A percentile compares a stretch with the other conserved stretches of the same genome.
These are phyloP conservation scores for Tricholoma furcatifolium DNA, from an alignment of 768 basidiomycete genomes.

Conservation along the genomic window DNA sequence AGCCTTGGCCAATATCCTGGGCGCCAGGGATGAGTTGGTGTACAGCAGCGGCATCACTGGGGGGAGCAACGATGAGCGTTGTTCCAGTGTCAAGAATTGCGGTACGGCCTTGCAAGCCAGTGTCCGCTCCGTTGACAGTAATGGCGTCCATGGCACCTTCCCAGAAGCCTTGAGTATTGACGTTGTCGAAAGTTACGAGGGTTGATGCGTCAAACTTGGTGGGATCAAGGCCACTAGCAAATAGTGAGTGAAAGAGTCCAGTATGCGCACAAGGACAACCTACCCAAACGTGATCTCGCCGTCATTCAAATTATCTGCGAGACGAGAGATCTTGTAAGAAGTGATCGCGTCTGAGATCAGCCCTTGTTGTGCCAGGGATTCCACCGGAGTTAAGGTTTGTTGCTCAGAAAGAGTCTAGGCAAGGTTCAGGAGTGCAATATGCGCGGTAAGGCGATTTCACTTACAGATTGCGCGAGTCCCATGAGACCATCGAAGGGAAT, in stretches of 20 bases:
- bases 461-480: slow-evolving; percentile 72
- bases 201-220: slow-evolving; percentile 65
- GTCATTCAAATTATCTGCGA: slow-evolving; percentile 66
- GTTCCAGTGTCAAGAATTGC: slow-evolving; percentile 71
- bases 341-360: slow-evolving; percentile 64
- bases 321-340: slow-evolving; percentile 79
- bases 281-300: slow-evolving; percentile 82
- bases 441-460: slow-evolving; percentile 16
- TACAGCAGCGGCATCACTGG: slow-evolving; percentile 35
- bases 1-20: slow-evolving; percentile 41
- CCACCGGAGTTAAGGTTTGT: slow-evolving; percentile 63
- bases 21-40: slow-evolving; percentile 44
- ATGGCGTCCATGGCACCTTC: slow-evolving; percentile 62
- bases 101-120: slow-evolving; percentile 57
- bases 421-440: not conserved
- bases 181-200: slow-evolving; percentile 58
- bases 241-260: not conserved
- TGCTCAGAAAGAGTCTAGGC: slow-evolving; percentile 63
- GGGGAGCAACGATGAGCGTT: slow-evolving; percentile 49
- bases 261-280: not conserved
- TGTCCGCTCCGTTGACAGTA: slow-evolving; percentile 53
- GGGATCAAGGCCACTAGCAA: slow-evolving; percentile 53
- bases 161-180: slow-evolving; percentile 77
- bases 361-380: slow-evolving; percentile 58
- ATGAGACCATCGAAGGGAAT: slow-evolving; percentile 72